These are phyloP conservation scores for Aspergillus campestris DNA, from an alignment of 495 filamentous ascomycete genomes.

Conservation along the genomic window DNA sequence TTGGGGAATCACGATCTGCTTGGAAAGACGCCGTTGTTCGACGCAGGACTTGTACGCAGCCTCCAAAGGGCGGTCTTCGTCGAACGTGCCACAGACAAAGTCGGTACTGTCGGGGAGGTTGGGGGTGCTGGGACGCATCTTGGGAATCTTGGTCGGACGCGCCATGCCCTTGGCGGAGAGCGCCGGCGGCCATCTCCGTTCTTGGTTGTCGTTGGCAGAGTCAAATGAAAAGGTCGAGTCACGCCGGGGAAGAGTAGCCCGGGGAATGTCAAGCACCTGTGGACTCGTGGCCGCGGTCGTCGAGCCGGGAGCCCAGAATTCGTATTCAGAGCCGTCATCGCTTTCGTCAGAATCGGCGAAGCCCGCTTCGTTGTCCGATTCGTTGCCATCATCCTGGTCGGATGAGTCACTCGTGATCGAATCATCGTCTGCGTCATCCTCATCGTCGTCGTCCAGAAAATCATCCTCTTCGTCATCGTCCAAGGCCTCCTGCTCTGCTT, in stretches of 20 bases:
- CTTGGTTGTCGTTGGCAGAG: slow-evolving; percentile 43
- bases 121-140: slow-evolving; percentile 64
- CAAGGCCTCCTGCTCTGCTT: slow-evolving; percentile 79
- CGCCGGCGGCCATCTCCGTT: slow-evolving; percentile 23
- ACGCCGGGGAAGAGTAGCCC: slow-evolving; percentile 36
- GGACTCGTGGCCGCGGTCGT: slow-evolving; percentile 49
- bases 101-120: slow-evolving; percentile 94
- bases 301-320: slow-evolving; percentile 67
- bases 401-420: slow-evolving; percentile 55
- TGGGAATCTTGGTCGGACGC: slow-evolving; percentile 36
- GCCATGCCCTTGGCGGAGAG: slow-evolving; percentile 16
- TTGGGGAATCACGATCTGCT: slow-evolving; percentile 72
- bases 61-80: slow-evolving; percentile 91
- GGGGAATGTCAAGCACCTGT: slow-evolving; percentile 40
- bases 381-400: slow-evolving; percentile 58
- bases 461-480: slow-evolving; percentile 62
- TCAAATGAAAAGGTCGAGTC: slow-evolving; percentile 58
- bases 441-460: slow-evolving; percentile 47
- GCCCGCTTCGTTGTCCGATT: slow-evolving; percentile 92
- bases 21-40: slow-evolving; percentile 69
- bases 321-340: slow-evolving; percentile 61
- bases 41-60: slow-evolving; percentile 82
- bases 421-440: slow-evolving; percentile 47
- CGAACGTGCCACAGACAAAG: slow-evolving; percentile 94
- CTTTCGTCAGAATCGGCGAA: slow-evolving; percentile 87